These are phyloP conservation scores for Rubus parviflorus DNA, from an alignment of 306 rosid genomes.

Conservation along the genomic window DNA sequence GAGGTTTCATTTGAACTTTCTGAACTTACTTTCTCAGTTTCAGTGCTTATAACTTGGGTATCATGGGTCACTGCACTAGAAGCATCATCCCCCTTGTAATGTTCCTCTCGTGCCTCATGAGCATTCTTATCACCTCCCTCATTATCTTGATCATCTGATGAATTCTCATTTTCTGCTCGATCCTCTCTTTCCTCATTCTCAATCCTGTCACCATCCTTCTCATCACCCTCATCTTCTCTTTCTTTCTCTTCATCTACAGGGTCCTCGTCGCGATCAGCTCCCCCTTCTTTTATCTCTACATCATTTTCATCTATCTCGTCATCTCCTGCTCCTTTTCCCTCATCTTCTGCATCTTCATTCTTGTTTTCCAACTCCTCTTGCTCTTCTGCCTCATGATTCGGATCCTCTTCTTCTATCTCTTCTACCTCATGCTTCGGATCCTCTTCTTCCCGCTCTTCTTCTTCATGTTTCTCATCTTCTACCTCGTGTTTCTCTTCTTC, in stretches of 20 bases:
- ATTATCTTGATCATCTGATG: slow-evolving; percentile 39
- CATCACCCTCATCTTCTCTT: slow-evolving; percentile 48
- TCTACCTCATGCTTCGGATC: slow-evolving; percentile 29
- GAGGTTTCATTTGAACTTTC: slow-evolving; percentile 42
- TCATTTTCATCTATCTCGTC: slow-evolving; percentile 79
- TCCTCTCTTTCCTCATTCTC: slow-evolving; percentile 43
- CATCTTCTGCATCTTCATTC: slow-evolving; percentile 54
- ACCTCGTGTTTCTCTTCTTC: slow-evolving; percentile 56
- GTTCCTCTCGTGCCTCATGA: slow-evolving; percentile 91
- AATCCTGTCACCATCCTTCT: slow-evolving; percentile 35
- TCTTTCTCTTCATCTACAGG: slow-evolving; percentile 62
- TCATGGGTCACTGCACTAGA: slow-evolving; percentile 97
- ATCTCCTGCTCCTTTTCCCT: slow-evolving; percentile 60
- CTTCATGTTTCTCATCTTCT: slow-evolving; percentile 37
- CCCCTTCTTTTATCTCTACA: slow-evolving; percentile 57
- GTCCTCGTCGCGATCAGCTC: slow-evolving; percentile 53
- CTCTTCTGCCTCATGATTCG: slow-evolving; percentile 35
- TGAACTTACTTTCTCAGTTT: slow-evolving; percentile 34
- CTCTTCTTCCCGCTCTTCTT: slow-evolving; percentile 36
- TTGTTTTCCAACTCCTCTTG: slow-evolving; percentile 59
- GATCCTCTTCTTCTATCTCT: slow-evolving; percentile 32
- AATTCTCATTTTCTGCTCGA: slow-evolving; percentile 42
- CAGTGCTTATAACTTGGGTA: slow-evolving; percentile 41
- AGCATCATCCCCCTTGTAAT: slow-evolving; percentile 92
- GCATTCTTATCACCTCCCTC: slow-evolving; percentile 30